Evolutionary conservation across 1,284 basidiomycete species (phyloP), one percentile per base, ranked within the genome.

Genomic region (Marasmius fiardii): DNA sequence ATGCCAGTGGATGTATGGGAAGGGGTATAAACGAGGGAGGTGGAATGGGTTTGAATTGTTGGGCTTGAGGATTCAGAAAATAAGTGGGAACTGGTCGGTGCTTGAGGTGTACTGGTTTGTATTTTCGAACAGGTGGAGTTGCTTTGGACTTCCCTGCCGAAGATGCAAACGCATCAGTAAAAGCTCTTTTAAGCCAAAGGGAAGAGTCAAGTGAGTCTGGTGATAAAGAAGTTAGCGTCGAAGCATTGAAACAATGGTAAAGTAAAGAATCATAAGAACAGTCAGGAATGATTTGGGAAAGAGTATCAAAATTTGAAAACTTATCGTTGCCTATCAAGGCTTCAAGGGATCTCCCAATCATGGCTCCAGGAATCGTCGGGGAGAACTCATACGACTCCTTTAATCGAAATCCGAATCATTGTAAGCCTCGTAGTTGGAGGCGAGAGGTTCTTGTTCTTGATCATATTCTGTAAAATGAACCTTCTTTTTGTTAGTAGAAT

Each of bases 51-150:
- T 3, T 55, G 49, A 0, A n/a, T n/a, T n/a, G n/a, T n/a, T n/a
- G n/a, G n/a, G n/a, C n/a, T n/a, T n/a, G n/a, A n/a, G 65, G 62
- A 12, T 70, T 59, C 12, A 68, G 70, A 61, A 70, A 69, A 18
- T 67, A 64, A 0, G 65, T 68, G 0, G 68, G 65, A 0, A 72
- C 69, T 0, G 69, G 70, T 3, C 64, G 56, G 1, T 70, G 66
- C 55, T 71, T 71, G 0, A 60, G 55, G 28, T 67, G 58, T 0
- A 71, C 66, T 0, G 67, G 67, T 44, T 73, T 72, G 57, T 71
- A 73, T 54, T 66, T 56, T 12, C 26, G 61, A 18, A 53, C 62
- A 26, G 51, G 34, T 14, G 49, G 20, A 23, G 18, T 41, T 12
- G n/a, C n/a, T n/a, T n/a, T n/a, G 14, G 5, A 1, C 7, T 21